Evolutionary conservation across 2,329 filamentous ascomycete species (phyloP), one percentile per base, ranked within the genome.

Genomic region (Teratosphaeria nubilosa): DNA sequence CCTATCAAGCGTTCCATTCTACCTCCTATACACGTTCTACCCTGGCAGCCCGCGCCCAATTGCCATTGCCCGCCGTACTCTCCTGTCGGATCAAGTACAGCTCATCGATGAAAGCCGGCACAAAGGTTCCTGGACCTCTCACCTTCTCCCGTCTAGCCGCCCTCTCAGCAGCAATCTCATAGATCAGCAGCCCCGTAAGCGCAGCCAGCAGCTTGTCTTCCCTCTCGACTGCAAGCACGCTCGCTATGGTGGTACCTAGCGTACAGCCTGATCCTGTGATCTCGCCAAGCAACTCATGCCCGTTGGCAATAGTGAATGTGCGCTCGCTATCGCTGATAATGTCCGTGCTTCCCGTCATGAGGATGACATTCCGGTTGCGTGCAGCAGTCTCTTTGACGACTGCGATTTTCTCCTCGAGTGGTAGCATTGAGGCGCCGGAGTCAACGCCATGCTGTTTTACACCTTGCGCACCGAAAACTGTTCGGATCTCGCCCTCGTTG

Each of bases 401-500:
- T 1, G 69, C 68, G 2, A 82, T 84, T 59, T 84, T 82, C 62
- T 88, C 84, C 0, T 75, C 67, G 1, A 76, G 64, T 20, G 76
- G 69, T 62, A 83, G 72, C 2, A 77, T 77, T 54, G 84, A 83
- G 3, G 81, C 74, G 0, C 81, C 82, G 62, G 86, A 90, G 73
- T 97, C 92, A 11, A 97, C 92, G 54, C 92, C 92, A 51, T 86
- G 85, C 73, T 96, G 92, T 60, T 69, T 71, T 56, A 77, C 74
- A 11, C 72, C 72, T 25, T 70, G 74, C 51, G 80, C 77, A 50
- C 86, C 87, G 45, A 81, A 82, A 0, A 92, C 84, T 2, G 88
- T 85, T 53, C 82, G 78, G 61, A 97, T 91, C 73, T 97, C 94
- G 56, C 87, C 85, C 70, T 95, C 90, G 73, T 97, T 97, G 54